Evolutionary conservation across 805 yeast species (phyloP).

Genomic region (Ogataea neopini): DNA sequence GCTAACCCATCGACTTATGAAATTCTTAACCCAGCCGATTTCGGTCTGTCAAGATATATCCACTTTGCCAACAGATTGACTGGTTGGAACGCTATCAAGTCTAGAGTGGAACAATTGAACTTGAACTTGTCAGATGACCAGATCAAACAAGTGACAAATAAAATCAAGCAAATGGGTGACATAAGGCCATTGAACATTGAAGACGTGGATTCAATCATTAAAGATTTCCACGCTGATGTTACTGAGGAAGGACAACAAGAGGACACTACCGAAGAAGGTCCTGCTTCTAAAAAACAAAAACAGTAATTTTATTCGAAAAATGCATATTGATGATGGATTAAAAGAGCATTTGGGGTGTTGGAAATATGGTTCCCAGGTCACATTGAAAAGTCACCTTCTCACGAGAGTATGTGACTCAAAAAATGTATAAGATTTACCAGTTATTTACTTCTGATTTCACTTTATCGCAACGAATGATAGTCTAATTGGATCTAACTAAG

Average conservation of each 20-base stretch:
- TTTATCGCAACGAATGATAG: conserved; percentile 3
- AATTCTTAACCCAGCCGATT: conserved; percentile 57
- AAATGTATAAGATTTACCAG: conserved; percentile 1
- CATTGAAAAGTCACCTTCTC: neutral
- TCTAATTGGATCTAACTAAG: neutral
- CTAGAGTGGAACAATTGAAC: conserved; percentile 61
- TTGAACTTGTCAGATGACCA: conserved; percentile 57
- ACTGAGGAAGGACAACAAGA: conserved; percentile 29
- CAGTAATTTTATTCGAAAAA: conserved; percentile 8
- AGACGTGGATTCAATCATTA: conserved; percentile 61
- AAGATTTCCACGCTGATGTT: conserved; percentile 51
- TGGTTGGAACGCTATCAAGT: conserved; percentile 64
- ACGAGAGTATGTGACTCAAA: conserved; percentile 3
- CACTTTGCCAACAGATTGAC: conserved; percentile 63
- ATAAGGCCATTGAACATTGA: conserved; percentile 60
- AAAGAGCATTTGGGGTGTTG: conserved; percentile 7
- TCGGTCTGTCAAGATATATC: conserved; percentile 61
- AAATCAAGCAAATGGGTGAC: conserved; percentile 59
- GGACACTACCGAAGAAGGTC: conserved; percentile 22
- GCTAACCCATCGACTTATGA: conserved; percentile 67
- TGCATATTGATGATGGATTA: conserved; percentile 4
- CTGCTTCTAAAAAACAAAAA: conserved; percentile 41
- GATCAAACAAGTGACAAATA: conserved; percentile 54
- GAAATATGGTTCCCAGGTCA: neutral
- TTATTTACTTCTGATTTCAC: conserved; percentile 4